Evolutionary conservation across 768 basidiomycete species (phyloP), one percentile per base, ranked within the genome.

Genomic region (Thelephora ganbajun): DNA sequence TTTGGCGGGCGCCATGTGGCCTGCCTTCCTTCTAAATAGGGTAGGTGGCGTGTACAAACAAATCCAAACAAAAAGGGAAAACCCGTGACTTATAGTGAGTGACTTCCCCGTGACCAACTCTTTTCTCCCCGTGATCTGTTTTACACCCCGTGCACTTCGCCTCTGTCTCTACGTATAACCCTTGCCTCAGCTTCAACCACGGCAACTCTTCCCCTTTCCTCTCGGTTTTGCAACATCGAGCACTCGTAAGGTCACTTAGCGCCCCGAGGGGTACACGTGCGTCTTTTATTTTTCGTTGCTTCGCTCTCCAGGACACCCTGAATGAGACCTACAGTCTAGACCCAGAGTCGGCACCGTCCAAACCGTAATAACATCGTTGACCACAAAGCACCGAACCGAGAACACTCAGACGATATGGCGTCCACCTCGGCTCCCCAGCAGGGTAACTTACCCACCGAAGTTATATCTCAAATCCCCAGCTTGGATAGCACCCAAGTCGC

Each of bases 101-200:
- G 39, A 41, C 39, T 22, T 41, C 22, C 39, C 22, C 39, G 39
- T 41, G 39, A 41, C 18, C 39, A 18, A 41, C 39, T 41, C 39
- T 41, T 41, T 41, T 41, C 39, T 41, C 39, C 39, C 39, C 39
- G 39, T 41, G 39, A 41, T 41, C 39, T 41, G 26, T 30, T 30
- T 30, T 30, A 9, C 26, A 30, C 26, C 26, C 26, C 26, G 26
- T 30, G 26, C 39, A 7, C 14, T 23, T 51, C 50, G 16, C 45
- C 53, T 6, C 60, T 55, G 48, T 50, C 45, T 51, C 57, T 4
- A 41, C 57, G 5, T 57, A 59, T 23, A 50, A 12, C 9, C 6
- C 54, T 53, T 30, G 26, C 67, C 54, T 43, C 66, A 62, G 47
- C 65, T 59, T 46, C 58, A 55, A 35, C 56, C 58, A 13, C 61